A percentile compares a stretch with the other conserved stretches of the same genome.
These are phyloP conservation scores for Apostasia ramifera DNA, from an alignment of 106 monocot genomes.

Conservation along the genomic window DNA sequence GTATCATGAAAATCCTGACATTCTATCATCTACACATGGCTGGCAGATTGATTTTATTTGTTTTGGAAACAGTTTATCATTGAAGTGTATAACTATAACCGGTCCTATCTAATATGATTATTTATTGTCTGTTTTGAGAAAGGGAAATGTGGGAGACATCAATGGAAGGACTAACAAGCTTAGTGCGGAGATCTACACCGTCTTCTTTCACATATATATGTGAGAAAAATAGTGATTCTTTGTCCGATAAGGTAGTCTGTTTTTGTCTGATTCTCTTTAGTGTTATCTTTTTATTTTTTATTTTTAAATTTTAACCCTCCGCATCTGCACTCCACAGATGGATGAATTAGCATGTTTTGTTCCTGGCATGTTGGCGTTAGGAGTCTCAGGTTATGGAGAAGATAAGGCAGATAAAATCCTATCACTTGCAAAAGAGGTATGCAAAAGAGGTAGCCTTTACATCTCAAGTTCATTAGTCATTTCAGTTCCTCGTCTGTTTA, in stretches of 20 bases:
- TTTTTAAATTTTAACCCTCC: background rate
- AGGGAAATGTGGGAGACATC: conserved; percentile 99
- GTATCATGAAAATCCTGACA: too few species aligned
- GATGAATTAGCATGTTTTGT: conserved; percentile 96
- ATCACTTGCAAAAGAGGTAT: conserved; percentile 82
- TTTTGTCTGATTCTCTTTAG: background rate
- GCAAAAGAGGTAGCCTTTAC: background rate
- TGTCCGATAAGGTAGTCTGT: conserved; percentile 67
- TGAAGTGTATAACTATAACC: too few species aligned
- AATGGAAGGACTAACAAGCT: conserved; percentile 73
- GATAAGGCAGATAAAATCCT: conserved; percentile 68
- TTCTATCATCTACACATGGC: too few species aligned
- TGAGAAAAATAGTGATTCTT: conserved; percentile 74
- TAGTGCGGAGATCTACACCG: conserved; percentile 67
- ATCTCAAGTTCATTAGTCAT: too few species aligned
- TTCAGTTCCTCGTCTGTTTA: too few species aligned
- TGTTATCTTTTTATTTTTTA: background rate
- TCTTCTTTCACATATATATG: conserved; percentile 88
- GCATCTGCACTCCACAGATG: conserved; percentile 50
- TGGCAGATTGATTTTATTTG: too few species aligned
- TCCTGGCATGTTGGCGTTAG: conserved; percentile 93
- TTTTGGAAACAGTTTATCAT: too few species aligned
- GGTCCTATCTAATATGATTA: background rate
- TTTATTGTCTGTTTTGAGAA: conserved; percentile 2
- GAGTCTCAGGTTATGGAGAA: conserved; percentile 66